Evolutionary conservation across 805 yeast species (phyloP).

Genomic region (Scheffersomyces lignosus): DNA sequence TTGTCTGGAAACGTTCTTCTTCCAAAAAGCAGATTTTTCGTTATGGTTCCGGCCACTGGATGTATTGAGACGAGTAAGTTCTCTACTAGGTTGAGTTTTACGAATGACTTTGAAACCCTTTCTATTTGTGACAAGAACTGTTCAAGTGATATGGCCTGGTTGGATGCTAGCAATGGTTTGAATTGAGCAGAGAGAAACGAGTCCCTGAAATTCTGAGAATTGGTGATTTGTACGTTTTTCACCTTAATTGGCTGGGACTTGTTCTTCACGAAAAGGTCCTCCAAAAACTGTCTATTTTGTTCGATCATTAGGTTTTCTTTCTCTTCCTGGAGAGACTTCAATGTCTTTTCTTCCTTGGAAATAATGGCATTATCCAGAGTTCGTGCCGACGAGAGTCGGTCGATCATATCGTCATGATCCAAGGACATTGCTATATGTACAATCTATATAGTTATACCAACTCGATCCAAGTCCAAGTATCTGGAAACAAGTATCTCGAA

Average conservation of each 20-base stretch:
- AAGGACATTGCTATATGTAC: constrained; percentile 19
- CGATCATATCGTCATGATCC: constrained; percentile 34
- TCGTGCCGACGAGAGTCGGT: constrained; percentile 20
- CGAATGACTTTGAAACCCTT: constrained; percentile 41
- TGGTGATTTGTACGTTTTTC: constrained; percentile 47
- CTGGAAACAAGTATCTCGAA: no score
- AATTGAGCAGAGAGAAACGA: constrained; percentile 48
- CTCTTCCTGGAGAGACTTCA: constrained; percentile 23
- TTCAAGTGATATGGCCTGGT: constrained; percentile 40
- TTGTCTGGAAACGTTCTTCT: constrained; percentile 21
- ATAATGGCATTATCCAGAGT: constrained; percentile 4
- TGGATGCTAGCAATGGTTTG: constrained; percentile 38
- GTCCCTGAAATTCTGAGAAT: constrained; percentile 47
- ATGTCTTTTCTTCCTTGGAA: constrained; percentile 24
- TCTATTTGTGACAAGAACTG: constrained; percentile 44
- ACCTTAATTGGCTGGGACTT: constrained; percentile 43
- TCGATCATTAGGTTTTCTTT: constrained; percentile 32
- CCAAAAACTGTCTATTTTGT: constrained; percentile 34
- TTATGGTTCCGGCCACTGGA: constrained; percentile 12
- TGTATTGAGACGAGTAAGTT: constrained; percentile 38
- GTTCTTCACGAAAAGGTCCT: constrained; percentile 32
- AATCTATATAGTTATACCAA: no score
- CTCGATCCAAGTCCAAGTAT: no score
- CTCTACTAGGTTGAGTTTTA: constrained; percentile 43
- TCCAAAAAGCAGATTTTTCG: background rate